These are phyloP conservation scores for Pecoramyces ruminantium DNA, from an alignment of 192 early-diverging fungal species.

Conservation along the genomic window DNA sequence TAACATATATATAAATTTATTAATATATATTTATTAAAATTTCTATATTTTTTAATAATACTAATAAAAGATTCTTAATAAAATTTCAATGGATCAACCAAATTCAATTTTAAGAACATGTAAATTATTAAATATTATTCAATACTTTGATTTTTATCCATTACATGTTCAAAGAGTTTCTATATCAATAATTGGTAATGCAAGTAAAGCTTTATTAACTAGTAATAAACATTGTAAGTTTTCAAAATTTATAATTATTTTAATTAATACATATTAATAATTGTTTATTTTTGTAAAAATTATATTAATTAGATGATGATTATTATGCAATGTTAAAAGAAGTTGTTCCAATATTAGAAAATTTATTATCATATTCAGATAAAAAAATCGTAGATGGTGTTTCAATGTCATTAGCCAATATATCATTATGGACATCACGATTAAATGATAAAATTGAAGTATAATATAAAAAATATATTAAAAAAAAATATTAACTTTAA, in stretches of 20 bases:
- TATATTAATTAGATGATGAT: background rate
- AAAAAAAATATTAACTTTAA: no score
- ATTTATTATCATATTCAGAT: conserved; percentile 49
- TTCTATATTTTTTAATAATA: no score
- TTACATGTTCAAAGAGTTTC: background rate
- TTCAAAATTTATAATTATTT: no score
- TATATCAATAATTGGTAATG: background rate
- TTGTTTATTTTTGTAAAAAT: no score
- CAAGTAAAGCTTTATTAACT: background rate
- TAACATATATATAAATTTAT: no score
- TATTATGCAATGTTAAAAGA: conserved; percentile 21
- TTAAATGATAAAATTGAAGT: conserved; percentile 29
- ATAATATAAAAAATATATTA: background rate
- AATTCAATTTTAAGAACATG: background rate
- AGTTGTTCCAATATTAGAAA: conserved; percentile 53
- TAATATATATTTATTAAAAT: no score
- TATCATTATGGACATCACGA: conserved; percentile 42
- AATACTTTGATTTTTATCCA: background rate
- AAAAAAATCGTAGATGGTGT: conserved; percentile 53
- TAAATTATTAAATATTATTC: background rate
- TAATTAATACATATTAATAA: no score
- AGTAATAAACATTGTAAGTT: background rate
- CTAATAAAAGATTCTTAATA: background rate
- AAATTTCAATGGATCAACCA: background rate
- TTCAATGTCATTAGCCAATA: conserved; percentile 39